Evolutionary conservation across 768 basidiomycete species (phyloP), one percentile per base, ranked within the genome.

Genomic region (Auriscalpium vulgare): DNA sequence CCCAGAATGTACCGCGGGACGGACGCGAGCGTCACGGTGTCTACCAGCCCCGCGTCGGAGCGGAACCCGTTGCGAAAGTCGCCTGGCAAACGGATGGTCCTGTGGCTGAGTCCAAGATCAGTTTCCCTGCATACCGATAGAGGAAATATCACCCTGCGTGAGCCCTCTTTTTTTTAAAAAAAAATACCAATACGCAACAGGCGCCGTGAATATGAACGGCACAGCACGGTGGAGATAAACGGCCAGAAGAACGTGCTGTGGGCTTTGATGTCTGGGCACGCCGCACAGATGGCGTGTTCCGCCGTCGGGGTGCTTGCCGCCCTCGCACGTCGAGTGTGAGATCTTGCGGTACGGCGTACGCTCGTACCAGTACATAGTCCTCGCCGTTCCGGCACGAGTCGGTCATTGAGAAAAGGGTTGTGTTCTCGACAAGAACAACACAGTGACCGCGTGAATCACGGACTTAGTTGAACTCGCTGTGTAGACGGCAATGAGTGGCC

Each of bases 341-440:
- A 97, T 90, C 70, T 91, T 86, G 51, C 94, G 88, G 67, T 95
- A 95, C 5, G 85, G 74, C 0, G 95, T 98, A 29, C 93, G 84
- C 52, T 92, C 93, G 67, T 94, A 97, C 97, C 97, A 99, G 68
- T 78, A n/a, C n/a, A n/a, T n/a, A 91, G 3, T 87, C 83, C 47
- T 84, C 84, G 17, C 75, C 79, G 53, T 70, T 69, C 19, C 71
- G 73, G 64, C 90, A 93, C 5, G 79, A 75, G 34, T 79, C 78
- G n/a, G 40, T 94, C 90, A 29, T 74, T 61, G 0, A 79, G 68
- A 88, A 76, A 0, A 92, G 78, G 4, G 70, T 68, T 0, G 85
- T 86, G 10, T 88, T 91, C 9, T 80, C 72, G 2, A 85, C 82
- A 11, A 92, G 80, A n/a, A n/a, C n/a, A 0, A 91, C 87, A 65